Evolutionary conservation across 352 stramenopile genomes (phyloP).

Genomic region (Pythium apleroticum): DNA sequence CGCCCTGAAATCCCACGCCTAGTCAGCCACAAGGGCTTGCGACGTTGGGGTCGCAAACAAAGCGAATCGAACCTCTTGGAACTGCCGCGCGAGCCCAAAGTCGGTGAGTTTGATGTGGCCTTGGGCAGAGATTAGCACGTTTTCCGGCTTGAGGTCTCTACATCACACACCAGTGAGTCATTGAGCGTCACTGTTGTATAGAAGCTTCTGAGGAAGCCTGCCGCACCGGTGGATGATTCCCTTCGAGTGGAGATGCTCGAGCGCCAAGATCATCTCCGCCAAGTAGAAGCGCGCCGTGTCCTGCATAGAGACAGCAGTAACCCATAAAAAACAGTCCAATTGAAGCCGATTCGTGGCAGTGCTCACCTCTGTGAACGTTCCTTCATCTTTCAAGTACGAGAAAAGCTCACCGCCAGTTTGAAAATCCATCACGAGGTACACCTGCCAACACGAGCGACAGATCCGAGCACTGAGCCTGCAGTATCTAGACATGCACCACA

Average conservation of each 20-base stretch:
- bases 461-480: too few species aligned
- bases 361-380: constrained; percentile 63
- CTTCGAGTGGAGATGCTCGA: constrained; percentile 78
- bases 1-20: constrained; percentile 30
- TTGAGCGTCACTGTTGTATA: neutral
- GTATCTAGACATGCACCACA: too few species aligned
- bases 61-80: constrained; percentile 36
- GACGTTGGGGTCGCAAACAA: neutral
- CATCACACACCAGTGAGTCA: neutral
- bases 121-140: constrained; percentile 89
- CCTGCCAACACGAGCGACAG: constrained; percentile 26
- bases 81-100: constrained; percentile 88
- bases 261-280: constrained; percentile 81
- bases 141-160: constrained; percentile 91
- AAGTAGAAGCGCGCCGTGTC: constrained; percentile 77
- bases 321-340: neutral
- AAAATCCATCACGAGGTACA: constrained; percentile 64
- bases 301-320: constrained; percentile 24
- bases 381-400: constrained; percentile 64
- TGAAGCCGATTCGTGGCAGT: neutral
- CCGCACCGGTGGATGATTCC: constrained; percentile 83
- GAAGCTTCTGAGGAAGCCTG: neutral
- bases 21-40: neutral
- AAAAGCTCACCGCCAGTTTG: constrained; percentile 81
- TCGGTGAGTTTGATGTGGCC: constrained; percentile 91